Evolutionary conservation across 2,329 filamentous ascomycete species (phyloP).

Genomic region (Emergomyces africanus): DNA sequence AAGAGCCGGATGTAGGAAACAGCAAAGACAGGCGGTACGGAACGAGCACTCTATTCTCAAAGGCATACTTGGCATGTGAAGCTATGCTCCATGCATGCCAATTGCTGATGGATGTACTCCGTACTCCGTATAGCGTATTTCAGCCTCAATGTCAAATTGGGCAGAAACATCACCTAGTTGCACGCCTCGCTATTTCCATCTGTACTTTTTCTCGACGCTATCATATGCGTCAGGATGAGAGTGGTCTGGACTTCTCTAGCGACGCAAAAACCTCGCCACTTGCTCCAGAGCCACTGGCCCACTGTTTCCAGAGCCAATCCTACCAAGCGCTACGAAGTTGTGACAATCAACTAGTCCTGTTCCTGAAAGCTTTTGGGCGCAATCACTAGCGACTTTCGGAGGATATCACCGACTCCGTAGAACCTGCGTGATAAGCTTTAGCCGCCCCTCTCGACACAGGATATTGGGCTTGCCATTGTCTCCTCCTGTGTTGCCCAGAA

Average conservation of each 20-base stretch:
- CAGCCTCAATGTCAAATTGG: neutral
- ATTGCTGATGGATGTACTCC: neutral
- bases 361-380: neutral
- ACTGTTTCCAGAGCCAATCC: neutral
- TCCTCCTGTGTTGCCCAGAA: neutral
- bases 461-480: neutral
- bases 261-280: neutral
- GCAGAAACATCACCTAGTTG: neutral
- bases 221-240: neutral
- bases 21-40: neutral
- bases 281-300: neutral
- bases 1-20: neutral
- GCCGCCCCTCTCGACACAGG: neutral
- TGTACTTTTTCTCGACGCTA: too few species aligned
- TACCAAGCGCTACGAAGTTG: neutral
- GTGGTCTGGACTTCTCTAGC: neutral
- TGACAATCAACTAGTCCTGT: neutral
- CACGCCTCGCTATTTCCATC: neutral
- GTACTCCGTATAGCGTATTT: too few species aligned
- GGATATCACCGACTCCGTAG: neutral
- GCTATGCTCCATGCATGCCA: neutral
- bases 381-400: neutral
- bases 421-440: neutral
- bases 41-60: neutral
- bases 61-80: neutral